These are phyloP conservation scores for Diplocarpon mali DNA, from an alignment of 2,329 filamentous ascomycete genomes.

Conservation along the genomic window DNA sequence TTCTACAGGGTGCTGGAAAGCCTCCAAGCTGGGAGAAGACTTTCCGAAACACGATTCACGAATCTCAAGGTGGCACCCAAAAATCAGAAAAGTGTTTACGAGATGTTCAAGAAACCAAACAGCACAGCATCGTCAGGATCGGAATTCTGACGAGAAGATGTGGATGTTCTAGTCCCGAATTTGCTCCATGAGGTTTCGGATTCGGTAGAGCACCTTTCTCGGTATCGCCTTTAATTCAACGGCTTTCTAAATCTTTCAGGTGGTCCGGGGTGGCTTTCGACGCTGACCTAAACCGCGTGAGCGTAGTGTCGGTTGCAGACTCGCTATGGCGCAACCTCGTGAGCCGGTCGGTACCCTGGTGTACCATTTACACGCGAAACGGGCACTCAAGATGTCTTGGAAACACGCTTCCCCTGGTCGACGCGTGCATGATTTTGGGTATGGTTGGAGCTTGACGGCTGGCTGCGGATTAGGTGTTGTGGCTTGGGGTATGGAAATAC, in stretches of 20 bases:
- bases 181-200: too few species aligned
- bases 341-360: too few species aligned
- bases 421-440: slow-evolving; percentile 3
- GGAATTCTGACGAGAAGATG: not conserved
- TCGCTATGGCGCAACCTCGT: too few species aligned
- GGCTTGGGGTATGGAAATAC: slow-evolving; percentile 5
- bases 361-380: not conserved
- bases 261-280: too few species aligned
- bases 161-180: too few species aligned
- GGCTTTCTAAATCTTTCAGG: too few species aligned
- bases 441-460: slow-evolving; percentile 10
- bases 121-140: slow-evolving; percentile 5
- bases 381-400: too few species aligned
- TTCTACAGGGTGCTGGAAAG: slow-evolving; percentile 65
- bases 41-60: slow-evolving; percentile 64
- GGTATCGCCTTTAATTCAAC: too few species aligned
- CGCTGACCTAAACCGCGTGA: too few species aligned
- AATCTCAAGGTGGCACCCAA: slow-evolving; percentile 49
- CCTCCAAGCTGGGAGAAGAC: slow-evolving; percentile 60
- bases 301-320: not conserved
- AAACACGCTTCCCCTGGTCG: too few species aligned
- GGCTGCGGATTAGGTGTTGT: slow-evolving; percentile 12
- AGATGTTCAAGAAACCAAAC: slow-evolving; percentile 31
- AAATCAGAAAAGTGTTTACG: slow-evolving; percentile 54
- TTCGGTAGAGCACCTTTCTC: too few species aligned